Conservation (phyloP, 805 yeast species). For the Cyberlindnera galapagoensis region DNA sequence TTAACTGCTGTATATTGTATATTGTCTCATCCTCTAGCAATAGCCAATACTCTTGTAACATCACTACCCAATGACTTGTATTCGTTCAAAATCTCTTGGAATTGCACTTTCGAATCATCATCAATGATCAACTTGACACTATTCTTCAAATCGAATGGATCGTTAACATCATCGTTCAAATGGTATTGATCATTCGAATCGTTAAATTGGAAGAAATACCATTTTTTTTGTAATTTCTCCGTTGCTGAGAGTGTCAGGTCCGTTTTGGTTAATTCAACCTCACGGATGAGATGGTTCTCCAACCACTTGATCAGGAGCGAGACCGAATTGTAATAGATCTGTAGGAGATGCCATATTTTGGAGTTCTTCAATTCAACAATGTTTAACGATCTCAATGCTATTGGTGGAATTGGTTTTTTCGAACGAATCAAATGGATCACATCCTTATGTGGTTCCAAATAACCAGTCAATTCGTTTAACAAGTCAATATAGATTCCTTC, state of each 20-base stretch:
- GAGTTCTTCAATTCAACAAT: constrained; percentile 19
- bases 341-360: constrained; percentile 28
- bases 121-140: constrained; percentile 17
- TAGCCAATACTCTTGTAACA: constrained; percentile 5
- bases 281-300: constrained; percentile 10
- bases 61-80: constrained; percentile 6
- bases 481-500: constrained; percentile 20
- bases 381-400: constrained; percentile 10
- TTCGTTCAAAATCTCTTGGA: constrained; percentile 8
- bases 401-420: constrained; percentile 4
- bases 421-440: constrained; percentile 9
- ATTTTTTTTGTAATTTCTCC: constrained; percentile 28
- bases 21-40: too few species aligned
- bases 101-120: constrained; percentile 13
- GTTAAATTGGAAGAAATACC: constrained; percentile 35
- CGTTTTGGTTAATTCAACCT: constrained; percentile 20
- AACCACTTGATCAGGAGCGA: constrained; percentile 26
- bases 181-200: constrained; percentile 18
- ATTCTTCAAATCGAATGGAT: constrained; percentile 13
- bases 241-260: constrained; percentile 22
- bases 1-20: not conserved
- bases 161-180: constrained; percentile 6
- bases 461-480: constrained; percentile 16
- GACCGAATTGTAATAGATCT: constrained; percentile 32
- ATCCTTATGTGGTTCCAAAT: constrained; percentile 20